These are phyloP conservation scores for Cyberlindnera subsufficiens DNA, from an alignment of 805 yeast genomes.

Conservation along the genomic window DNA sequence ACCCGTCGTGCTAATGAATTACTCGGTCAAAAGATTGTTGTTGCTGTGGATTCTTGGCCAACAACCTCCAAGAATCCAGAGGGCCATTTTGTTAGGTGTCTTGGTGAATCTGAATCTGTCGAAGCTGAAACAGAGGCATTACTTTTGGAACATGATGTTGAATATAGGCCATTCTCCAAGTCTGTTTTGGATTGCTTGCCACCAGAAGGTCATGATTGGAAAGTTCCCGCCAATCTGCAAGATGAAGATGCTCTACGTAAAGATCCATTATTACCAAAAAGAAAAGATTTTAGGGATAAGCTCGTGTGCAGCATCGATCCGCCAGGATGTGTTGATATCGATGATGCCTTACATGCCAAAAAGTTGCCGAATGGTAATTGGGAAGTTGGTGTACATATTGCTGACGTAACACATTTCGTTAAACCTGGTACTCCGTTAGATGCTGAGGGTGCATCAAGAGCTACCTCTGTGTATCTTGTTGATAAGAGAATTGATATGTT, in stretches of 20 bases:
- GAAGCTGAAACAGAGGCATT: slow-evolving; percentile 96
- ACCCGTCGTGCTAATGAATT: slow-evolving; percentile 83
- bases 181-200: slow-evolving; percentile 92
- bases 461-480: slow-evolving; percentile 94
- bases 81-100: slow-evolving; percentile 87
- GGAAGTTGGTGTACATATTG: slow-evolving; percentile 98
- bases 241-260: slow-evolving; percentile 48
- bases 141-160: slow-evolving; percentile 90
- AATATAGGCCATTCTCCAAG: slow-evolving; percentile 91
- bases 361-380: slow-evolving; percentile 84
- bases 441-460: slow-evolving; percentile 94
- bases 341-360: slow-evolving; percentile 92
- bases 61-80: slow-evolving; percentile 76
- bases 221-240: slow-evolving; percentile 62
- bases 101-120: slow-evolving; percentile 87
- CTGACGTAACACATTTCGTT: slow-evolving; percentile 97
- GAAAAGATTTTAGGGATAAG: slow-evolving; percentile 84
- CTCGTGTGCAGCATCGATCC: slow-evolving; percentile 96
- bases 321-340: slow-evolving; percentile 97
- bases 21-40: slow-evolving; percentile 84
- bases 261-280: slow-evolving; percentile 42
- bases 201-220: slow-evolving; percentile 89
- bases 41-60: slow-evolving; percentile 93
- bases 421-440: slow-evolving; percentile 89
- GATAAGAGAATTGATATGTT: slow-evolving; percentile 99